Base-by-base conservation (phyloP, 2,329 filamentous ascomycete species). In the Proliferodiscus dingleyae region DNA sequence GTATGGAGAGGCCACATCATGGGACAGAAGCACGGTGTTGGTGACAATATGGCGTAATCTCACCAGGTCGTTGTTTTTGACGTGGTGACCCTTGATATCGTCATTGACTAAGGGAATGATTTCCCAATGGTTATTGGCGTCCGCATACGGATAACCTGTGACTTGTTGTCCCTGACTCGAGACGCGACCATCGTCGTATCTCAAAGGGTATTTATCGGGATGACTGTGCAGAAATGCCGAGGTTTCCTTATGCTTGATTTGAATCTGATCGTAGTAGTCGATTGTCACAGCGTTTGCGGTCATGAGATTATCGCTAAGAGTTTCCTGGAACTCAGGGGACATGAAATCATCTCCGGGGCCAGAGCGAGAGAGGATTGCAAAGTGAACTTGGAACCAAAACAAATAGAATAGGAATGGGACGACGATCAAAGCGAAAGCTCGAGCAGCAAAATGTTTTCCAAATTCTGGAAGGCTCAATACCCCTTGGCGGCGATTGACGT, bases 361-460 rank as follows among this genome's bases (percentile, higher is more conserved):
- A 42, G 93, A 97, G 49, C 84, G 79, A 55, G 72, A 85, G 52
- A 98, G 77, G 59, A 98, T 88, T 36, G 88, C 77, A 67, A 98
- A 98, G 71, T 98, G 93, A 23, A 98, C 90, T 75, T 98, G 93
- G 83, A 98, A 98, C 93, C 93, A 98, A 77, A 98, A 97, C 37
- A 98, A 80, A 69, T 98, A 98, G 70, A 98, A 94, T 62, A 97
- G 75, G 75, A 98, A 96, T 11, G 93, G 93, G 56, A 97, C 80
- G 56, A 95, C 66, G 58, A 97, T 88, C 45, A 98, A 74, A 11
- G 87, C 90, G 53, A 94, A 73, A n/a, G 83, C 80, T 42, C 93
- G 87, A 52, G 93, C 93, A 30, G 73, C 78, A 64, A 98, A 94
- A 69, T 98, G 93, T 71, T 94, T 91, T 55, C 75, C 80, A 64